phyloP scores from a whole-genome alignment of 2,329 filamentous ascomycete species.

The Trichoderma guizhouense region DNA sequence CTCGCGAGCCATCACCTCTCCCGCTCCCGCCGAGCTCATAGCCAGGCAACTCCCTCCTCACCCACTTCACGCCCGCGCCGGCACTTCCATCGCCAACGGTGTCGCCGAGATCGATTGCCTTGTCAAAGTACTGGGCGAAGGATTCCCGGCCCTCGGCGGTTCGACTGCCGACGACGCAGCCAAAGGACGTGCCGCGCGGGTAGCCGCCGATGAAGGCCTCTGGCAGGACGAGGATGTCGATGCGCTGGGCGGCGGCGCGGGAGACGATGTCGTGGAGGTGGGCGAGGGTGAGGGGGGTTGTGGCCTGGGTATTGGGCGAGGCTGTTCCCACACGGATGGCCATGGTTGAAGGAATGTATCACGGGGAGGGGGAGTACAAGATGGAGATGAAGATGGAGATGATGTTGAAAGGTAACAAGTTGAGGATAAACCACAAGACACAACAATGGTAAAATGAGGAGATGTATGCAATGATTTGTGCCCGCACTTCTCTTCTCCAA shows the following conservation, averaged over 20 bases:
- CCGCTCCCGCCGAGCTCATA: constrained; percentile 21
- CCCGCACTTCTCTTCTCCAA: not conserved
- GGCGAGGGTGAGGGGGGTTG: constrained; percentile 58
- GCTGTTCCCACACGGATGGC: constrained; percentile 53
- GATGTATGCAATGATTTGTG: not conserved
- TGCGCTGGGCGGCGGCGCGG: constrained; percentile 53
- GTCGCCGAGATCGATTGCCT: constrained; percentile 80
- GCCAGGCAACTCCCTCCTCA: constrained; percentile 52
- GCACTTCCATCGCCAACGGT: constrained; percentile 52
- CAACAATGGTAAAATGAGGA: not conserved
- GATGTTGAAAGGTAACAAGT: not conserved
- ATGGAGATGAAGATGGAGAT: too few relatives aligned
- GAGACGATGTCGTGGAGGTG: constrained; percentile 62
- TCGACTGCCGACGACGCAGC: constrained; percentile 68
- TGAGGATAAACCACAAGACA: not conserved
- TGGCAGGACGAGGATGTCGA: constrained; percentile 78
- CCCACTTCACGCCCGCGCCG: constrained; percentile 72
- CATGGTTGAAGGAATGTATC: constrained; percentile 16
- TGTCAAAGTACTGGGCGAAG: constrained; percentile 74
- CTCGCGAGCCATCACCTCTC: constrained; percentile 62
- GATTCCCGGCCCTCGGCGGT: constrained; percentile 71
- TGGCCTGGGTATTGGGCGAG: constrained; percentile 51
- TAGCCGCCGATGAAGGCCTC: constrained; percentile 93
- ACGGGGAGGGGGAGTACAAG: too few relatives aligned
- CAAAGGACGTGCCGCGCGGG: constrained; percentile 76